Conservation (phyloP, 495 filamentous ascomycete genomes). For the Glonium stellatum region DNA sequence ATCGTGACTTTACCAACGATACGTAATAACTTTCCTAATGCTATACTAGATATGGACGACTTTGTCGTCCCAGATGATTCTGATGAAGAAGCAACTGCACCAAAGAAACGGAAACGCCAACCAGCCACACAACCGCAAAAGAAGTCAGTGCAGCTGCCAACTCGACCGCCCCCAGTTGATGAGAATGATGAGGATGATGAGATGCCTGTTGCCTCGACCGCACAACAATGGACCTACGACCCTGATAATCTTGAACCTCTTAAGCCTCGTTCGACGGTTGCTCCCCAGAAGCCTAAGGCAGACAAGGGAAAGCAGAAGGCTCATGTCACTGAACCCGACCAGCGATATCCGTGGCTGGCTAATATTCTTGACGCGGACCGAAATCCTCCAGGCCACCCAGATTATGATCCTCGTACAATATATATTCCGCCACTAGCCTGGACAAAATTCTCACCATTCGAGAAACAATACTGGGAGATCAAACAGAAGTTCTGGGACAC, state of each 20-base stretch:
- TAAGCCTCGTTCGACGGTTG: constrained; percentile 44
- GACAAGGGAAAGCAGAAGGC: constrained; percentile 63
- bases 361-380: constrained; percentile 74
- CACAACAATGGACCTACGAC: constrained; percentile 80
- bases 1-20: too few relatives aligned
- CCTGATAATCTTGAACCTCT: constrained; percentile 61
- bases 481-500: constrained; percentile 98
- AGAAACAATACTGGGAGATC: constrained; percentile 99
- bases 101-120: constrained; percentile 68
- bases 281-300: constrained; percentile 35
- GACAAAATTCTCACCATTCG: constrained; percentile 79
- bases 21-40: too few relatives aligned
- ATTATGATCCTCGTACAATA: constrained; percentile 86
- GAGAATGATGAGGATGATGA: constrained; percentile 47
- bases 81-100: constrained; percentile 60
- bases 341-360: constrained; percentile 85
- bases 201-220: constrained; percentile 61
- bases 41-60: constrained; percentile 62
- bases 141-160: constrained; percentile 43
- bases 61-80: constrained; percentile 77
- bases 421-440: constrained; percentile 76
- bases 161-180: constrained; percentile 36
- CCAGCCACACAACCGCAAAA: constrained; percentile 50
- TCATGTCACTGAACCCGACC: constrained; percentile 68
- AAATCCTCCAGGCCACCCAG: constrained; percentile 70